These are phyloP conservation scores for Phlebopus sp. DNA, from an alignment of 1,284 basidiomycete species.

Conservation along the genomic window DNA sequence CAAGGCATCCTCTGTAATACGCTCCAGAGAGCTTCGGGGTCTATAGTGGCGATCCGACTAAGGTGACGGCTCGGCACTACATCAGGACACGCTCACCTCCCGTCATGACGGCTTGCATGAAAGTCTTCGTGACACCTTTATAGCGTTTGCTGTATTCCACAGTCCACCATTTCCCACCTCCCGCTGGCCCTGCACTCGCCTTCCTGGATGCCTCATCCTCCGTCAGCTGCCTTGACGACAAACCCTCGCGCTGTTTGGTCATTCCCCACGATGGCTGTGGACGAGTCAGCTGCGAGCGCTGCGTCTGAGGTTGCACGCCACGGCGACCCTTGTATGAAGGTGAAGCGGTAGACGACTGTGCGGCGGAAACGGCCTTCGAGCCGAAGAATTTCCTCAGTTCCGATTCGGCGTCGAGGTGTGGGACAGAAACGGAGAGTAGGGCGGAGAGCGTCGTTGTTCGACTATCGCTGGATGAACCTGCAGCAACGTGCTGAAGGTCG, in stretches of 20 bases:
- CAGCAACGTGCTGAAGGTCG: slow-evolving; percentile 43
- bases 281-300: slow-evolving; percentile 61
- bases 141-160: slow-evolving; percentile 84
- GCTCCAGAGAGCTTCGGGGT: slow-evolving; percentile 65
- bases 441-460: slow-evolving; percentile 41
- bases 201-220: slow-evolving; percentile 53
- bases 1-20: slow-evolving; percentile 64
- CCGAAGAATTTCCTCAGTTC: slow-evolving; percentile 94
- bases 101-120: slow-evolving; percentile 75
- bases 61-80: not conserved
- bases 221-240: slow-evolving; percentile 59
- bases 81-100: slow-evolving; percentile 55
- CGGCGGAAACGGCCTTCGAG: slow-evolving; percentile 73
- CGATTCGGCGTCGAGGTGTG: slow-evolving; percentile 80
- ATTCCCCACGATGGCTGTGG: slow-evolving; percentile 64
- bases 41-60: slow-evolving; percentile 33
- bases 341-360: slow-evolving; percentile 37
- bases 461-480: slow-evolving; percentile 12
- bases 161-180: slow-evolving; percentile 79
- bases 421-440: slow-evolving; percentile 72
- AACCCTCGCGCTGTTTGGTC: slow-evolving; percentile 62
- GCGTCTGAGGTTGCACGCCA: slow-evolving; percentile 26
- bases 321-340: slow-evolving; percentile 31
- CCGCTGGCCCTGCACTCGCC: slow-evolving; percentile 37
- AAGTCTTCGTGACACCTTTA: slow-evolving; percentile 74